These are phyloP conservation scores for Ananas comosus DNA, from an alignment of 176 grass and related monocot genomes.

Conservation along the genomic window DNA sequence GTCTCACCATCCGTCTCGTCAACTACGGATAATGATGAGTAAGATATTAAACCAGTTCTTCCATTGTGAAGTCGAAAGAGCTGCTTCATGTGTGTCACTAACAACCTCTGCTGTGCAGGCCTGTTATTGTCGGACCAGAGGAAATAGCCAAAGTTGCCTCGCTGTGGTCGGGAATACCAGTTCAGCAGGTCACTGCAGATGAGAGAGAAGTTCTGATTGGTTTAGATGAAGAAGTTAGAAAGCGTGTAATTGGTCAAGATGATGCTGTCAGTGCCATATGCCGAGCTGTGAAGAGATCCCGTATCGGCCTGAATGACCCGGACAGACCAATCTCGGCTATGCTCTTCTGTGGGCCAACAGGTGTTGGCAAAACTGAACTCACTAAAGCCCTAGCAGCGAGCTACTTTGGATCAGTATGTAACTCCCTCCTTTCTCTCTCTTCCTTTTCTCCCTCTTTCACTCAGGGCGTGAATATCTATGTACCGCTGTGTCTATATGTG, in stretches of 20 bases:
- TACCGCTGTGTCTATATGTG: too few species aligned
- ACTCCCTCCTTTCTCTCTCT: neutral
- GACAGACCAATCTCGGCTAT: slow-evolving; percentile 21
- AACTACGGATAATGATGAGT: slow-evolving; percentile 42
- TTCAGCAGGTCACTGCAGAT: slow-evolving; percentile 75
- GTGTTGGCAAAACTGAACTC: slow-evolving; percentile 52
- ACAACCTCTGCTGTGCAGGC: slow-evolving; percentile 29
- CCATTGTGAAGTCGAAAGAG: neutral
- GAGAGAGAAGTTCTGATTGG: slow-evolving; percentile 52
- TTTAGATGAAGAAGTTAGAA: slow-evolving; percentile 17
- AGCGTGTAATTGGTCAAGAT: slow-evolving; percentile 32
- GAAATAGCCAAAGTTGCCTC: slow-evolving; percentile 89
- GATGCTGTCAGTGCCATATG: slow-evolving; percentile 22
- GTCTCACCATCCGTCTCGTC: slow-evolving; percentile 13
- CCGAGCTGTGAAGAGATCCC: slow-evolving; percentile 21
- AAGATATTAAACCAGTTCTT: slow-evolving; percentile 18
- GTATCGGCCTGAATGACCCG: slow-evolving; percentile 21
- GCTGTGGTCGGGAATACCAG: slow-evolving; percentile 92
- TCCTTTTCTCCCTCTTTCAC: neutral
- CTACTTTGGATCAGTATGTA: slow-evolving; percentile 24
- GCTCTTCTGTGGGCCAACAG: slow-evolving; percentile 36
- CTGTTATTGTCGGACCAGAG: slow-evolving; percentile 54
- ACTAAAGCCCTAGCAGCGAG: slow-evolving; percentile 35
- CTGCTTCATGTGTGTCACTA: slow-evolving; percentile 12
- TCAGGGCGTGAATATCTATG: too few species aligned